Percentiles rank a stretch among this genome's conserved stretches.
These are phyloP conservation scores for Capsicum chinense DNA, from an alignment of 257 asterid species.

Conservation along the genomic window DNA sequence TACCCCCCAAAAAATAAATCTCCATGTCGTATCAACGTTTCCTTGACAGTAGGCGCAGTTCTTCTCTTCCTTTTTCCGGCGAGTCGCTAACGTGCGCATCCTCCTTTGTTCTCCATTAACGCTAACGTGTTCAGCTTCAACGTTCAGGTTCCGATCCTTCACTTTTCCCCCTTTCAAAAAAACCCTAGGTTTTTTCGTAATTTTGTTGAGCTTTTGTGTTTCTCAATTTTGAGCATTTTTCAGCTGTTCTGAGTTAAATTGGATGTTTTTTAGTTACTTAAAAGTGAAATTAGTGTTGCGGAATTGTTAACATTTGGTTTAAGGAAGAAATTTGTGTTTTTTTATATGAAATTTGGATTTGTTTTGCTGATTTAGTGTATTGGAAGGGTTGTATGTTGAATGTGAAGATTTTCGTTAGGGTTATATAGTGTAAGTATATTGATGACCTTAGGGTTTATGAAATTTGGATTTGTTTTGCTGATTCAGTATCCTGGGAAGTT, in stretches of 20 bases:
- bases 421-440: neutral
- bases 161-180: neutral
- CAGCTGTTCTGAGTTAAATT: neutral
- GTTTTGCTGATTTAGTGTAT: neutral
- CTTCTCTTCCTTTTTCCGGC: neutral
- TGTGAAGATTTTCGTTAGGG: conserved; percentile 5
- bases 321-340: conserved; percentile 14
- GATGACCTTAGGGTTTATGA: neutral
- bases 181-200: conserved; percentile 22
- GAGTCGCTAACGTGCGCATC: conserved; percentile 21
- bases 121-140: neutral
- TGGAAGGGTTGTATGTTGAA: neutral
- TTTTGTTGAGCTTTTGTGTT: neutral
- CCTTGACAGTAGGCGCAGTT: conserved; percentile 8
- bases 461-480: neutral
- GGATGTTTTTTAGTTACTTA: conserved; percentile 16
- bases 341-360: neutral
- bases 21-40: neutral
- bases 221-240: conserved; percentile 20
- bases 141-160: conserved; percentile 19
- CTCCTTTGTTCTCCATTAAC: neutral
- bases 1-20: neutral
- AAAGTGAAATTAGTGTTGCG: neutral
- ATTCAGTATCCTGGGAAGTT: neutral
- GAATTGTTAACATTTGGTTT: conserved; percentile 2